Conservation (phyloP, 345 rosid genomes). For the Rhizophora mangle region DNA sequence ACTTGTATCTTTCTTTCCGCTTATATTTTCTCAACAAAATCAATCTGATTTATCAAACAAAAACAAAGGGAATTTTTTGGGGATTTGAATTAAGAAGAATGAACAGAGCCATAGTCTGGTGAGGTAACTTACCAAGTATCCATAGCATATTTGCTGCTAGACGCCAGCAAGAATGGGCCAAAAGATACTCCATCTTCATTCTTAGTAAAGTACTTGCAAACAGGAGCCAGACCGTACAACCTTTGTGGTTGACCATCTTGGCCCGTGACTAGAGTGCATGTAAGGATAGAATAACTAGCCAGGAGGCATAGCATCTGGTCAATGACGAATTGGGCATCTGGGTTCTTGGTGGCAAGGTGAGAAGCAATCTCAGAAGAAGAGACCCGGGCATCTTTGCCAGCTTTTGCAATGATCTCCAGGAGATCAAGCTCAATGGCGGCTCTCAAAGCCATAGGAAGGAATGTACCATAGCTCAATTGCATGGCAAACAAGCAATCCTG, state of each 20-base stretch:
- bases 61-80: too few species aligned
- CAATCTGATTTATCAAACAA: too few species aligned
- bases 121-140: not conserved
- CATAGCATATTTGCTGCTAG: not conserved
- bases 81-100: too few species aligned
- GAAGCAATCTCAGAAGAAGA: constrained; percentile 8
- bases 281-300: not conserved
- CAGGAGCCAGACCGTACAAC: not conserved
- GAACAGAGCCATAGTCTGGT: too few species aligned
- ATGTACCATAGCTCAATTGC: too few species aligned
- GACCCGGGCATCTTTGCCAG: constrained; percentile 2
- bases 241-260: not conserved
- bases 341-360: constrained; percentile 9
- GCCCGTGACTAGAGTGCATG: not conserved
- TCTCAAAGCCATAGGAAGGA: too few species aligned
- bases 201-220: not conserved
- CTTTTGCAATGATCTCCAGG: constrained; percentile 7
- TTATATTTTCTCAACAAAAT: too few species aligned
- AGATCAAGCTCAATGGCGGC: not conserved
- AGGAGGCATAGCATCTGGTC: constrained; percentile 7
- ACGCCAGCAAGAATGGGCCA: not conserved
- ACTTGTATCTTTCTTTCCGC: too few species aligned
- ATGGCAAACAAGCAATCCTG: too few species aligned
- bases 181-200: not conserved
- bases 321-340: not conserved